Evolutionary conservation across 2,329 filamentous ascomycete genomes (phyloP).

Genomic region (Verruconis gallopava): DNA sequence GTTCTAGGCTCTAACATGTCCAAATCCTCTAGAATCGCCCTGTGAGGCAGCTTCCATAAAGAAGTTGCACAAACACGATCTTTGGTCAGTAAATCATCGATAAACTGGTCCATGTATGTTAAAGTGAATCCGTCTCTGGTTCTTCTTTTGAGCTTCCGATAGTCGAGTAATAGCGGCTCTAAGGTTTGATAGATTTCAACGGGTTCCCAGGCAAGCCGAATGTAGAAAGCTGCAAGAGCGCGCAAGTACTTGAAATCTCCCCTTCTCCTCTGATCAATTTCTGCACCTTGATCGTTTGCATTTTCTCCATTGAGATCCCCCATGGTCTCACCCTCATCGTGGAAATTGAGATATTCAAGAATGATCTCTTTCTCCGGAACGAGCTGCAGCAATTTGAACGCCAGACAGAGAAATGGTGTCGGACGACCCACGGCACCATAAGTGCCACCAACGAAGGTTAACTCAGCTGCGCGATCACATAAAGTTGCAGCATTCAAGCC

Average conservation of each 20-base stretch:
- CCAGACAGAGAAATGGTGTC: slow-evolving; percentile 83
- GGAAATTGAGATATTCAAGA: slow-evolving; percentile 63
- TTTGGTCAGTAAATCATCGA: slow-evolving; percentile 82
- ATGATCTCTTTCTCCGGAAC: slow-evolving; percentile 69
- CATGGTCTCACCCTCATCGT: slow-evolving; percentile 61
- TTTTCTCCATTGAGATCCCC: slow-evolving; percentile 17
- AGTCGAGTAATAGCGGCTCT: slow-evolving; percentile 73
- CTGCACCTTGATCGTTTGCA: slow-evolving; percentile 14
- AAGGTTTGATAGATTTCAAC: slow-evolving; percentile 68
- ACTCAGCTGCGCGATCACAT: slow-evolving; percentile 77
- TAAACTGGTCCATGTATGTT: slow-evolving; percentile 80
- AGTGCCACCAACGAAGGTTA: slow-evolving; percentile 77
- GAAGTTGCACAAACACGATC: slow-evolving; percentile 85
- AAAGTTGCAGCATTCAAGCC: slow-evolving; percentile 72
- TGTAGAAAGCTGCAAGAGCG: slow-evolving; percentile 81
- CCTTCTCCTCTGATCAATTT: slow-evolving; percentile 7
- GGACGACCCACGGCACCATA: slow-evolving; percentile 76
- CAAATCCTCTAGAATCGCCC: slow-evolving; percentile 75
- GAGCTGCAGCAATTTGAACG: slow-evolving; percentile 87
- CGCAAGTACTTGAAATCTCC: slow-evolving; percentile 62
- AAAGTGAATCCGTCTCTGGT: slow-evolving; percentile 61
- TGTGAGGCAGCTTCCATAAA: slow-evolving; percentile 77
- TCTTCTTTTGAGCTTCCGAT: slow-evolving; percentile 67
- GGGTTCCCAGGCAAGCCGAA: slow-evolving; percentile 73
- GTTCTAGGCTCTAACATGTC: slow-evolving; percentile 75